Evolutionary conservation across 176 grass and related monocot genomes (phyloP), one percentile per base, ranked within the genome.

Genomic region (maize (Zea mays)): DNA sequence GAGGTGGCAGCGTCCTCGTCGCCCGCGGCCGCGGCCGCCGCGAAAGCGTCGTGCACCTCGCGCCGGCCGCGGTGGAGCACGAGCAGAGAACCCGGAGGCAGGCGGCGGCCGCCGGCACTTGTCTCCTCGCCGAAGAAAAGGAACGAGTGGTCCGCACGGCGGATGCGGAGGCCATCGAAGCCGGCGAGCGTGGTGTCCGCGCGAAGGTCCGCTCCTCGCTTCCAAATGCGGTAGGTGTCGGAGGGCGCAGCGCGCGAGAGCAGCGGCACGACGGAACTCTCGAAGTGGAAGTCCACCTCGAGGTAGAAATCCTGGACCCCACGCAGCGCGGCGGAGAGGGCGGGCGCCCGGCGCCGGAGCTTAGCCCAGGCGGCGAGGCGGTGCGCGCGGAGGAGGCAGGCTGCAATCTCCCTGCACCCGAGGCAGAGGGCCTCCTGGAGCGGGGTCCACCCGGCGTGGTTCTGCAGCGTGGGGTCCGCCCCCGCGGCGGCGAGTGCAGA

Each of bases 151-250:
- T 94, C 91, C 9, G 95, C 85, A 0, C 91, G 91, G 21, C 89
- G 89, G 15, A 91, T 74, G 81, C 95, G 87, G 83, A 98, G 84
- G 55, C 91, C 95, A 3, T 98, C 95, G 65, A 98, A 98, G 0
- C 95, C 95, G 3, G 95, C 95, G 63, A 98, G 92, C 1, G 95
- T 90, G 48, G 92, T 93, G 82, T 98, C 91, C 4, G 91, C 95
- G 14, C 91, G 92, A 61, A 98, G 87, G 84, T 94, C 59, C 1
- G 83, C 81, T 5, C 89, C 91, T 6, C 95, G 85, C 83, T 98
- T 98, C 91, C 95, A 98, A 57, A 94, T 87, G 54, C 91, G 95
- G 78, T 93, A 98, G 50, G 95, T 98, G 78, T 98, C 95, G 0
- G 95, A 98, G 7, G 95, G 89, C 3, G 92, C 89, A 9, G 89